Evolutionary conservation across 1,284 basidiomycete genomes (phyloP).

Genomic region (Paramarasmius palmivorus): DNA sequence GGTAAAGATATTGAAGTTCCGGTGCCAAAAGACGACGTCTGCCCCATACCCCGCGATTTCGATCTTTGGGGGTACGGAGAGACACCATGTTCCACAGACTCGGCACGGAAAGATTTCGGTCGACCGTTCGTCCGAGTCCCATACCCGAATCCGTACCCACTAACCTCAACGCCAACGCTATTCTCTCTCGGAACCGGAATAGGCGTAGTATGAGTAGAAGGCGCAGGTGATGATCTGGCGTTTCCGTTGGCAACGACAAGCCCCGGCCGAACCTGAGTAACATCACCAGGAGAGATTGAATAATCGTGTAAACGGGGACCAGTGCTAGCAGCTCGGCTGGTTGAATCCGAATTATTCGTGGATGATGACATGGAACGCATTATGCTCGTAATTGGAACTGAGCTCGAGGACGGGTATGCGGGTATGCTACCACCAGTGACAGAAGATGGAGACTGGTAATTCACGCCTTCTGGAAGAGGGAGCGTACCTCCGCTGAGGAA

Average conservation of each 20-base stretch:
- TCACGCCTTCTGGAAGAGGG: constrained; percentile 22
- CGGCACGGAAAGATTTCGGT: neutral
- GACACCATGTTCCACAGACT: neutral
- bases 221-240: constrained; percentile 22
- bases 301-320: constrained; percentile 70
- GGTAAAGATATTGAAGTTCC: neutral
- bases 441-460: constrained; percentile 12
- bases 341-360: constrained; percentile 8
- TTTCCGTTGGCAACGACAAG: constrained; percentile 45
- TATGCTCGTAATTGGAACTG: constrained; percentile 35
- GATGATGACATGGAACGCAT: constrained; percentile 17
- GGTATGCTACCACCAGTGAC: neutral
- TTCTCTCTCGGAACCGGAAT: constrained; percentile 14
- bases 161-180: constrained; percentile 22
- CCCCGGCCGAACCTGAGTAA: constrained; percentile 62
- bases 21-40: neutral
- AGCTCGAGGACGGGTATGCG: constrained; percentile 32
- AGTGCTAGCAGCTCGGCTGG: constrained; percentile 33
- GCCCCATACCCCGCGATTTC: neutral
- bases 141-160: constrained; percentile 21
- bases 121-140: constrained; percentile 18
- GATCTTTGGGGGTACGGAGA: neutral
- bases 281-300: constrained; percentile 42
- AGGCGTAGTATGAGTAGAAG: constrained; percentile 10
- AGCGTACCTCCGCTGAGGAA: constrained; percentile 67